Percentiles rank a stretch among this genome's conserved stretches.
Evolutionary conservation across 2,329 filamentous ascomycete species (phyloP).

Genomic region (Dissoconium aciculare): DNA sequence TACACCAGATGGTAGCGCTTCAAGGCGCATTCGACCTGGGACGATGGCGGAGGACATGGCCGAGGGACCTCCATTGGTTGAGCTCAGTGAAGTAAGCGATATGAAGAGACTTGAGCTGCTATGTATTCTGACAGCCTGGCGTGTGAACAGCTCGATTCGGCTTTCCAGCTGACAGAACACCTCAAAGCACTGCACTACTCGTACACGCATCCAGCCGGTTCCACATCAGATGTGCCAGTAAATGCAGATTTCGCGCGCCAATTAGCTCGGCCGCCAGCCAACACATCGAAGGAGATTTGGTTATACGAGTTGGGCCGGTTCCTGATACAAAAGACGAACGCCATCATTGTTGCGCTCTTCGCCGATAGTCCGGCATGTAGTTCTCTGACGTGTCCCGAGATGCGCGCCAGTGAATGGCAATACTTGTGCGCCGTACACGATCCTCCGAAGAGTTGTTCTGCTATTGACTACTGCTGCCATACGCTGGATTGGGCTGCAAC

Average conservation of each 20-base stretch:
- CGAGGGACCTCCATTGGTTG: slow-evolving; percentile 74
- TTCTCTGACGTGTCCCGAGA: slow-evolving; percentile 79
- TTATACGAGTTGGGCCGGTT: slow-evolving; percentile 96
- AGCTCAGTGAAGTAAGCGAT: slow-evolving; percentile 58
- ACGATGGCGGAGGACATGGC: slow-evolving; percentile 89
- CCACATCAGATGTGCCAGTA: slow-evolving; percentile 65
- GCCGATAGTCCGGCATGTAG: slow-evolving; percentile 84
- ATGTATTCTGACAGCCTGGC: slow-evolving; percentile 11
- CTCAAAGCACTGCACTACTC: slow-evolving; percentile 81
- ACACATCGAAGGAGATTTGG: slow-evolving; percentile 79
- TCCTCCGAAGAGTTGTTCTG: slow-evolving; percentile 89
- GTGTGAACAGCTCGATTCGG: slow-evolving; percentile 64
- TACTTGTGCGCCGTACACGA: slow-evolving; percentile 97
- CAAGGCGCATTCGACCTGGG: slow-evolving; percentile 76
- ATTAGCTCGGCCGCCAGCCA: slow-evolving; percentile 64
- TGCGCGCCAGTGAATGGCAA: slow-evolving; percentile 98
- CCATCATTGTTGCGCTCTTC: slow-evolving; percentile 81
- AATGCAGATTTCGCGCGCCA: slow-evolving; percentile 58
- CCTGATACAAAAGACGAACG: slow-evolving; percentile 86
- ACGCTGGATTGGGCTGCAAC: slow-evolving; percentile 97
- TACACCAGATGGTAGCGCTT: slow-evolving; percentile 57
- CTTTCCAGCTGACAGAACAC: slow-evolving; percentile 94
- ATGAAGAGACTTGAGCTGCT: slow-evolving; percentile 3
- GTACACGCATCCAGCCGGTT: slow-evolving; percentile 55
- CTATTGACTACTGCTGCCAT: slow-evolving; percentile 98